A percentile compares a stretch with the other conserved stretches of the same genome.
These are phyloP conservation scores for Mortierella sp. DNA, from an alignment of 371 early-diverging fungal genomes.

Conservation along the genomic window DNA sequence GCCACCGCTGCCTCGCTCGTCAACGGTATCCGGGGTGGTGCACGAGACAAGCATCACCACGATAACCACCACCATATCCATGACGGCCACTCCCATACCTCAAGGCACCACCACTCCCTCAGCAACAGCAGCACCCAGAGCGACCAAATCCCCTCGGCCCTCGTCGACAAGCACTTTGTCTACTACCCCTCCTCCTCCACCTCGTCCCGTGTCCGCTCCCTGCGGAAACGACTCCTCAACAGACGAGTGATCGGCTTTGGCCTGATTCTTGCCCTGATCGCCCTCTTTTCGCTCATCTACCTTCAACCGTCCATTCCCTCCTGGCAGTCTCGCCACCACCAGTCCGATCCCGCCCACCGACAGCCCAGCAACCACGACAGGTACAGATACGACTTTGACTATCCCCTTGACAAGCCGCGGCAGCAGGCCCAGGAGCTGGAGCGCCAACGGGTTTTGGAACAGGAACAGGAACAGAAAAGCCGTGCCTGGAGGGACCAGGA, in stretches of 20 bases:
- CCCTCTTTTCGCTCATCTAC: constrained; percentile 38
- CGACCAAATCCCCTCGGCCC: constrained; percentile 50
- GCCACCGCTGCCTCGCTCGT: constrained; percentile 45
- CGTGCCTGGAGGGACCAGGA: constrained; percentile 13
- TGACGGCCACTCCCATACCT: neutral
- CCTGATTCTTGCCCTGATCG: constrained; percentile 35
- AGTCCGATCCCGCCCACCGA: constrained; percentile 22
- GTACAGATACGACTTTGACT: constrained; percentile 48
- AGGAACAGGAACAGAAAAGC: constrained; percentile 10
- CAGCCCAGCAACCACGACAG: constrained; percentile 46
- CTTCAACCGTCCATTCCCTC: constrained; percentile 37
- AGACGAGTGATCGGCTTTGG: constrained; percentile 24
- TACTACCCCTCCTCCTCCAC: constrained; percentile 37
- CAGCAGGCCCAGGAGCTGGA: constrained; percentile 51
- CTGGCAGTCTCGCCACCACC: constrained; percentile 32
- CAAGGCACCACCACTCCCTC: constrained; percentile 42
- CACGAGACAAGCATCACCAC: neutral
- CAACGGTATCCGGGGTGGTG: constrained; percentile 35
- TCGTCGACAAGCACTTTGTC: constrained; percentile 56
- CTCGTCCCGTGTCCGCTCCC: constrained; percentile 39
- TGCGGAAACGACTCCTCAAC: constrained; percentile 36
- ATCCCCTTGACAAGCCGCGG: constrained; percentile 39
- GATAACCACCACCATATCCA: constrained; percentile 2
- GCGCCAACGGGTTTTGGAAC: constrained; percentile 35
- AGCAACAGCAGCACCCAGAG: constrained; percentile 49